A percentile compares a stretch with the other conserved stretches of the same genome.
These are phyloP conservation scores for Bipolaris bicolor DNA, from an alignment of 2,329 filamentous ascomycete genomes.

Conservation along the genomic window DNA sequence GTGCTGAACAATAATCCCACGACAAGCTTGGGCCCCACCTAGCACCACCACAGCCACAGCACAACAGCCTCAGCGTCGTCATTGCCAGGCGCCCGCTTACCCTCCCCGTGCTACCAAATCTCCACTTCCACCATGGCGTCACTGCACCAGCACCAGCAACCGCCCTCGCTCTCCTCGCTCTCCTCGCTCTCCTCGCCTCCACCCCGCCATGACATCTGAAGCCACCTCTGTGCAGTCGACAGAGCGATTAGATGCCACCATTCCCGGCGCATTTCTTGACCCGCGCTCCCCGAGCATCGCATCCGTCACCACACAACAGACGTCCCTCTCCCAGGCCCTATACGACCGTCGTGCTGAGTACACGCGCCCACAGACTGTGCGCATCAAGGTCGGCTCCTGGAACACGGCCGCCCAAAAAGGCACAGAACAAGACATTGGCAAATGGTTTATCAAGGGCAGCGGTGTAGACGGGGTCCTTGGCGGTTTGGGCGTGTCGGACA, in stretches of 20 bases:
- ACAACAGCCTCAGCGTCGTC: conserved; percentile 16
- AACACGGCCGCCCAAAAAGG: conserved; percentile 87
- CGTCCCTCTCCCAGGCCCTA: conserved; percentile 63
- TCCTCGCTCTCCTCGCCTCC: not conserved
- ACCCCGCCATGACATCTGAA: conserved; percentile 38
- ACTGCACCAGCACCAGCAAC: not conserved
- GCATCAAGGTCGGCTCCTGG: conserved; percentile 92
- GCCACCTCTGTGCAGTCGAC: conserved; percentile 33
- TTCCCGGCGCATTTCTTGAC: conserved; percentile 59
- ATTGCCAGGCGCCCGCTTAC: conserved; percentile 18
- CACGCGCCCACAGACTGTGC: conserved; percentile 73
- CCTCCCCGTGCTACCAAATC: conserved; percentile 8
- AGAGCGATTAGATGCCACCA: conserved; percentile 50
- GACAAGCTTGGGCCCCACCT: conserved; percentile 13
- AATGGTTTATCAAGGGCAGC: conserved; percentile 84
- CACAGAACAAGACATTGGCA: conserved; percentile 83
- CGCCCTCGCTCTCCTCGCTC: conserved; percentile 1
- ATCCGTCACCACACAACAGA: conserved; percentile 50
- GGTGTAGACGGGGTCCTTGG: conserved; percentile 70
- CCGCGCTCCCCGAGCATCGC: conserved; percentile 28
- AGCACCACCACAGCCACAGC: too few relatives aligned
- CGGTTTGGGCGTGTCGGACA: conserved; percentile 51
- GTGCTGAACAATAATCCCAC: not conserved
- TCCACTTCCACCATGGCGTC: conserved; percentile 14
- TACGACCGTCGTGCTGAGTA: conserved; percentile 80